These are phyloP conservation scores for Cutaneotrichosporon sp. DNA, from an alignment of 1,284 basidiomycete genomes.

Conservation along the genomic window DNA sequence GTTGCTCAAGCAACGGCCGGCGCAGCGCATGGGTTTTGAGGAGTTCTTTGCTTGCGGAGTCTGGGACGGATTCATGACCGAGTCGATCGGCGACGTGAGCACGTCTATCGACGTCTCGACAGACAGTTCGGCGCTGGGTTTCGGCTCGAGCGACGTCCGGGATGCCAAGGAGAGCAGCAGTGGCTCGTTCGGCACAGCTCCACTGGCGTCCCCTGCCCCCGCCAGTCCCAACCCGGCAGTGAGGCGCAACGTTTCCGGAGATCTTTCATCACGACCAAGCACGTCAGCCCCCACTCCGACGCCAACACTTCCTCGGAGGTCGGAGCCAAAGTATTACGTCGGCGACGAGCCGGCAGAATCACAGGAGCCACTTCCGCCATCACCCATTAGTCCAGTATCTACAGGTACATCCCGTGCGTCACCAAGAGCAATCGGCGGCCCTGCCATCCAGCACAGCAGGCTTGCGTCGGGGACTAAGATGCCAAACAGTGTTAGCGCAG, in stretches of 20 bases:
- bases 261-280: slow-evolving; percentile 4
- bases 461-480: slow-evolving; percentile 6
- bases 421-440: slow-evolving; percentile 28
- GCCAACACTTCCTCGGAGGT: slow-evolving; percentile 16
- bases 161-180: slow-evolving; percentile 7
- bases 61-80: slow-evolving; percentile 69
- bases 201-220: background rate
- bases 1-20: slow-evolving; percentile 76
- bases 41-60: slow-evolving; percentile 85
- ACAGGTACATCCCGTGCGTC: background rate
- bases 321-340: slow-evolving; percentile 45
- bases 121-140: slow-evolving; percentile 21
- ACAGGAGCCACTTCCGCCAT: background rate
- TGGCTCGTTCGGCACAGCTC: slow-evolving; percentile 11
- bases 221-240: slow-evolving; percentile 20
- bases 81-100: slow-evolving; percentile 42
- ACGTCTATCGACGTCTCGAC: slow-evolving; percentile 38
- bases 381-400: background rate
- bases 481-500: background rate
- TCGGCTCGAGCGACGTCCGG: background rate
- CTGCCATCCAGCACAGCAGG: slow-evolving; percentile 19
- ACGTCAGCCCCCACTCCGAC: slow-evolving; percentile 10
- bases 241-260: slow-evolving; percentile 6
- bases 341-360: slow-evolving; percentile 26
- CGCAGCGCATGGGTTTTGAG: slow-evolving; percentile 81